Conservation (phyloP, 768 basidiomycete species). For the Imleria badia region DNA sequence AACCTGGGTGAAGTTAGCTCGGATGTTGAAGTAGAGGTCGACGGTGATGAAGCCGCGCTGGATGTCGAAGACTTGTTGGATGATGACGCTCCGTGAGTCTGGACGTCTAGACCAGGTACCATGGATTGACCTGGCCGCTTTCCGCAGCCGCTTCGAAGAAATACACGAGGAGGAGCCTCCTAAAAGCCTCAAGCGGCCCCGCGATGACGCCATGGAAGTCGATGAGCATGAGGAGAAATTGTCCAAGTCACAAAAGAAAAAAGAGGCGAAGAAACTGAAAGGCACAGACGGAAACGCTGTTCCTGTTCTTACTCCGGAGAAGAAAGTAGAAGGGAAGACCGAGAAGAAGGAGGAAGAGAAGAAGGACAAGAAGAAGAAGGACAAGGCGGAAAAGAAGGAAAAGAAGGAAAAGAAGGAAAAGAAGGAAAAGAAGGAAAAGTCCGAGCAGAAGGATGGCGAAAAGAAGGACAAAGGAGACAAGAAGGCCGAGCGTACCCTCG, state of each 20-base stretch:
- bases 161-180: constrained; percentile 40
- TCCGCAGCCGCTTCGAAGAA: constrained; percentile 68
- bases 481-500: constrained; percentile 39
- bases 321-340: constrained; percentile 35
- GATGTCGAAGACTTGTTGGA: constrained; percentile 48
- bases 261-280: constrained; percentile 72
- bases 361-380: constrained; percentile 43
- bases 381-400: constrained; percentile 67
- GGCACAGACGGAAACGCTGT: constrained; percentile 49
- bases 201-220: constrained; percentile 55
- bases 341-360: constrained; percentile 54
- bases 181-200: constrained; percentile 67
- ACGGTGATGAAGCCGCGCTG: constrained; percentile 57
- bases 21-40: constrained; percentile 79
- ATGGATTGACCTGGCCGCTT: background rate
- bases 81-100: constrained; percentile 42
- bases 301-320: constrained; percentile 24
- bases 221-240: constrained; percentile 38
- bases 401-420: constrained; percentile 49
- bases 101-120: background rate
- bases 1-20: constrained; percentile 77
- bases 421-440: constrained; percentile 31
- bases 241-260: constrained; percentile 59
- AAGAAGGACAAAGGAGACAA: constrained; percentile 29
- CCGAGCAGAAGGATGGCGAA: constrained; percentile 31